Base-by-base conservation (phyloP, 495 filamentous ascomycete species). In the Lasiosphaeria miniovina region DNA sequence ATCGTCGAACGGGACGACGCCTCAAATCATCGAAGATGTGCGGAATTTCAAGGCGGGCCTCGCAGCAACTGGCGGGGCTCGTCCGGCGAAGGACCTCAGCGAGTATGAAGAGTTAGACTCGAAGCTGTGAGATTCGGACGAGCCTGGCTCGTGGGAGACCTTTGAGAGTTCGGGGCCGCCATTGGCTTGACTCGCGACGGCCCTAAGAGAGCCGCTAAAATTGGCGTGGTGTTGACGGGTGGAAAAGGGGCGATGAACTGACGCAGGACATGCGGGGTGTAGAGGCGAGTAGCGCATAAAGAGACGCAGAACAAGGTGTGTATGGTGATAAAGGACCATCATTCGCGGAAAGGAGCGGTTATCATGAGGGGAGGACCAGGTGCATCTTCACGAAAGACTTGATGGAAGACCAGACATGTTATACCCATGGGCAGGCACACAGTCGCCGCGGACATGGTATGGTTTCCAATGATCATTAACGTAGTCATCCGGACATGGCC, bases 71-170 rank as follows among this genome's bases (percentile, higher is more conserved):
- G 76, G 80, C 33, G 92, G 88, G 0, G 84, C 91, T 1, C 80
- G 78, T 55, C 83, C 92, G 1, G 80, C 90, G n/a, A 83, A 76
- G 55, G 85, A 91, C 67, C 75, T 97, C 52, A 88, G 77, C 61
- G 90, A 90, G 58, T 96, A 88, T 67, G 90, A 93, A 72, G 92
- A 96, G 60, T 74, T 86, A 62, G 88, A 87, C 54, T 73, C 88
- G 11, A 94, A 94, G 76, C 82, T 94, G 15, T 70, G 46, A 59
- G 31, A 15, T 34, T 8, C 17, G 14, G 34, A 4, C 14, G 10
- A 51, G 24, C 0, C 12, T 11, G 43, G 8, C 43, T 46, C 43
- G 43, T 46, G 7, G 8, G 43, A 14, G 43, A n/a, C 2, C 43
- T 46, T 14, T 46, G 12, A 24, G 24, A 24, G 2, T 24, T 24